A percentile compares a stretch with the other conserved stretches of the same genome.
Evolutionary conservation across 257 asterid genomes (phyloP).

Genomic region (Ilex aquifolium): DNA sequence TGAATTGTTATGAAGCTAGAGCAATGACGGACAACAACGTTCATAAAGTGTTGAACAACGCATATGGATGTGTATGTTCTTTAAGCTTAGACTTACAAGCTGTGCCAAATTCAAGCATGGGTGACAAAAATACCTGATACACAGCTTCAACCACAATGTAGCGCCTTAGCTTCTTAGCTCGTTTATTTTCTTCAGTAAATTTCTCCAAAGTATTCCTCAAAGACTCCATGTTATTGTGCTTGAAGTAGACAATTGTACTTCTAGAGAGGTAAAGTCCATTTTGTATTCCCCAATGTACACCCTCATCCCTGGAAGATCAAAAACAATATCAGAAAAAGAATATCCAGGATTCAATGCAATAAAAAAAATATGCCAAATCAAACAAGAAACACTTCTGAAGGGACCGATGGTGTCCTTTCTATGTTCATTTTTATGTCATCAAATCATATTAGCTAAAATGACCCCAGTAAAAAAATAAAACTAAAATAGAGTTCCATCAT

Average conservation of each 20-base stretch:
- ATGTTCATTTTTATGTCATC: too few species aligned
- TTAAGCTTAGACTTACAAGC: background rate
- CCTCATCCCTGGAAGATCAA: constrained; percentile 71
- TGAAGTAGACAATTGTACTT: constrained; percentile 81
- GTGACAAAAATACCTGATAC: constrained; percentile 62
- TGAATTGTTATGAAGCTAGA: too few species aligned
- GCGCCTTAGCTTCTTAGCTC: constrained; percentile 85
- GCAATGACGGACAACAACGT: too few species aligned
- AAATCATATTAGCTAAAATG: too few species aligned
- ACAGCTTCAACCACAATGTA: constrained; percentile 91
- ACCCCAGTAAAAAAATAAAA: too few species aligned
- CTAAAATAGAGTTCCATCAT: too few species aligned
- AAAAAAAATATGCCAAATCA: background rate
- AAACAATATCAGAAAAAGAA: background rate
- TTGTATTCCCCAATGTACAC: constrained; percentile 97
- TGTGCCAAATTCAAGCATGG: background rate
- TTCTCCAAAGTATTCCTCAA: constrained; percentile 59
- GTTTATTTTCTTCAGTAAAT: constrained; percentile 64
- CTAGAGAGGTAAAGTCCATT: constrained; percentile 95
- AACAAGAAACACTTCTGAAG: too few species aligned
- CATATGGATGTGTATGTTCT: too few species aligned
- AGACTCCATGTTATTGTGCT: constrained; percentile 83
- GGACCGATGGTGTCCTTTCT: too few species aligned
- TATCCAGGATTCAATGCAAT: constrained; percentile 1
- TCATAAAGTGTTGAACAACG: too few species aligned